A percentile compares a stretch with the other conserved stretches of the same genome.
phyloP scores from a whole-genome alignment of 768 basidiomycete genomes.

The Mycena crocata region DNA sequence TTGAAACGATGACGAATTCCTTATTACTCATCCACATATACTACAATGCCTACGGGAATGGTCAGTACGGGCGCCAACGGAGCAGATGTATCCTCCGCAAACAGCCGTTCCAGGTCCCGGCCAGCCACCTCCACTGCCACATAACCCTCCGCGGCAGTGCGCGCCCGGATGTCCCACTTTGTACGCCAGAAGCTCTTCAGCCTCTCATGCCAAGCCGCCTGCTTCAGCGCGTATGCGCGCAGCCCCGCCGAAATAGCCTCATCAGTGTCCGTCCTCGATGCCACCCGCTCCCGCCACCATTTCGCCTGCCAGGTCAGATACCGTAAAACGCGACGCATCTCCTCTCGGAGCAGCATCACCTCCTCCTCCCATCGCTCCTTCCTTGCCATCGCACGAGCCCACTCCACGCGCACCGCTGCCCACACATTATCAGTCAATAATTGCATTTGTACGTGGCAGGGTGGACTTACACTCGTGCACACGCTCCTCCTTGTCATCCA shows the following conservation, averaged over 20 bases:
- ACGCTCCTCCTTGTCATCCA: neutral
- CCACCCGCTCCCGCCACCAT: neutral
- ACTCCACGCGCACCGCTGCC: neutral
- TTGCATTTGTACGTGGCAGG: too few species aligned
- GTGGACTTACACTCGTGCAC: neutral
- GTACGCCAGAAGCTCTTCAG: neutral
- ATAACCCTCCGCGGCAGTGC: too few species aligned
- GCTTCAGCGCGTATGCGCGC: neutral
- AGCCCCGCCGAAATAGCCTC: neutral
- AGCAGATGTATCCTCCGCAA: too few species aligned
- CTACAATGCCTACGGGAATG: too few species aligned
- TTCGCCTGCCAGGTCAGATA: conserved; percentile 11
- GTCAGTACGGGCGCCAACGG: too few species aligned
- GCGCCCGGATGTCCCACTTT: neutral
- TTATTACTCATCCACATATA: too few species aligned
- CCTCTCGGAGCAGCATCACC: conserved; percentile 26
- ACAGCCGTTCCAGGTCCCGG: too few species aligned
- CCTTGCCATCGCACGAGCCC: neutral
- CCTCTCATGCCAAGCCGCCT: neutral
- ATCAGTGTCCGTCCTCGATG: neutral
- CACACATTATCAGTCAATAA: neutral
- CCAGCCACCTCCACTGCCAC: too few species aligned
- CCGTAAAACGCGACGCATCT: conserved; percentile 20
- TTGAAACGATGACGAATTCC: too few species aligned
- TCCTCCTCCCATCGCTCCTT: conserved; percentile 15